phyloP scores from a whole-genome alignment of 75 land plant genomes.

The Selaginella tamariscina region DNA sequence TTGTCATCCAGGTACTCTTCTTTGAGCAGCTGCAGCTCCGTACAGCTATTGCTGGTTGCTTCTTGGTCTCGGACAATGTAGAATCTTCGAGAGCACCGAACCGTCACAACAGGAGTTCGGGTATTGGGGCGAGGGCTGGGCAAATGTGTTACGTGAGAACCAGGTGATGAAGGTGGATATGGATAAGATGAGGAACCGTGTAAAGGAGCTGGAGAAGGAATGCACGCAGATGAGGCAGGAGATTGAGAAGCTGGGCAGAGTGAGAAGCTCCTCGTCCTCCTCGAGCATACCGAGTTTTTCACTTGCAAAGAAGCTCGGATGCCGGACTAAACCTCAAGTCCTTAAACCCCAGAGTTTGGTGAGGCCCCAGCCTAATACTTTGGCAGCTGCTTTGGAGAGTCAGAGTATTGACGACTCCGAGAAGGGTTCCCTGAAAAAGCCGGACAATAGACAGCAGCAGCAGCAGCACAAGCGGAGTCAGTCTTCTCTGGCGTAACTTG shows the following conservation, averaged over 20 bases:
- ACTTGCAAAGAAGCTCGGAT: not conserved
- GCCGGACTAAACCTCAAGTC: not conserved
- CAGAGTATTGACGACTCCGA: too few species aligned
- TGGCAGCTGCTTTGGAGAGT: too few species aligned
- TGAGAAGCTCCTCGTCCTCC: slow-evolving; percentile 6
- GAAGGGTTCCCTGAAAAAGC: too few species aligned
- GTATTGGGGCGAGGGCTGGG: slow-evolving; percentile 35
- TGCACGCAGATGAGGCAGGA: slow-evolving; percentile 44
- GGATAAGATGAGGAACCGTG: slow-evolving; percentile 69
- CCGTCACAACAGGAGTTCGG: slow-evolving; percentile 6
- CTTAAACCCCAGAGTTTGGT: not conserved
- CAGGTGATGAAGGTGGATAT: slow-evolving; percentile 70
- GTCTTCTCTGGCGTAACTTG: too few species aligned
- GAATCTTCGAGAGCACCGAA: slow-evolving; percentile 31
- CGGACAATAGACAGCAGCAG: too few species aligned
- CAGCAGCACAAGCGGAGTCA: too few species aligned
- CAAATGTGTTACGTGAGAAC: slow-evolving; percentile 47
- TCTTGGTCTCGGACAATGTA: slow-evolving; percentile 60
- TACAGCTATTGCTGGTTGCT: slow-evolving; percentile 69
- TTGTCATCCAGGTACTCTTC: slow-evolving; percentile 78
- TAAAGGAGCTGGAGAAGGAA: slow-evolving; percentile 50
- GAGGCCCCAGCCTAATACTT: too few species aligned
- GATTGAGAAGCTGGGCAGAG: slow-evolving; percentile 44
- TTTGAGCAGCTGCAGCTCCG: slow-evolving; percentile 88
- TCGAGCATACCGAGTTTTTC: not conserved